Base-by-base conservation (phyloP, 2,329 filamentous ascomycete genomes). In the Colletotrichum caudatum region DNA sequence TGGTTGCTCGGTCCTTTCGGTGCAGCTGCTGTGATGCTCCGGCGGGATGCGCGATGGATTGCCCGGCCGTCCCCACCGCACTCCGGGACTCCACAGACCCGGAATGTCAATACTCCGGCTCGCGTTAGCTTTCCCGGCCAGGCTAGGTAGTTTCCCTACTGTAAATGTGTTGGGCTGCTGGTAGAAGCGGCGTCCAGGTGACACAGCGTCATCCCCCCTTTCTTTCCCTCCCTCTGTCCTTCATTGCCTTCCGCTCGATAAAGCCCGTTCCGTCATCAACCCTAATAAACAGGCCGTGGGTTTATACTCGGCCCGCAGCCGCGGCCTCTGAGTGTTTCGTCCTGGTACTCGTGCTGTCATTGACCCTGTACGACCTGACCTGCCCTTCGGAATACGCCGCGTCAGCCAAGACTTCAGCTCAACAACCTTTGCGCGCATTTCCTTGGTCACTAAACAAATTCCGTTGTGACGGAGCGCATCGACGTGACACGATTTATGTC, bases 301-400 rank as follows among this genome's bases (percentile, higher is more conserved):
- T 6, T 39, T 11, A n/a, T 14, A 1, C 8, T 8, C 35, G 14
- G 14, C 16, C 18, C 54, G n/a, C 7, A 41, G n/a, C 54, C 54
- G 35, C 20, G 6, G 9, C 33, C 12, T n/a, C 12, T 37, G 39
- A 14, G 16, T 26, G 33, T 26, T 37, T 39, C n/a, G 14, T n/a
- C 14, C 35, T 37, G 9, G 12, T 3, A 26, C 44, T 48, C 35
- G 59, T 39, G 59, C 2, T 35, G 18, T n/a, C 59, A 20, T 51
- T 51, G 20, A n/a, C 20, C 48, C 35, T 53, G 60, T 63, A 50
- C 35, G 23, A 53, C 48, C 29, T 37, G 29, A 63, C 48, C 29
- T 37, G 29, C 33, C 33, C 8, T 51, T 9, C 14, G 18, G 18
- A 8, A 29, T 37, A 14, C 9, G 35, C n/a, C 16, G 29, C 12